Percentiles rank a stretch among this genome's conserved stretches.
These are phyloP conservation scores for Pythium folliculosum DNA, from an alignment of 352 stramenopile species.

Conservation along the genomic window DNA sequence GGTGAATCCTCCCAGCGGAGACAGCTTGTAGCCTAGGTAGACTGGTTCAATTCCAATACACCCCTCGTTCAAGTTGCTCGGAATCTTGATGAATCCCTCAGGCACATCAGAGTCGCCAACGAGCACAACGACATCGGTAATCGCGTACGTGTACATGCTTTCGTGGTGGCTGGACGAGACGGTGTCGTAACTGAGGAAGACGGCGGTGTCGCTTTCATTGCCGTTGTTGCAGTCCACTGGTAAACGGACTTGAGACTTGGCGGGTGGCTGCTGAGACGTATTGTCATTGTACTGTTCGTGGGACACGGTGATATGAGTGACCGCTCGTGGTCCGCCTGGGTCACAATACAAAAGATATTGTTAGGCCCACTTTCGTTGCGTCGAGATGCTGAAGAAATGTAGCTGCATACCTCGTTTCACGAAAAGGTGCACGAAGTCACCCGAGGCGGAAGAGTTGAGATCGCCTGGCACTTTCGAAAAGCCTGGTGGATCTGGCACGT, in stretches of 20 bases:
- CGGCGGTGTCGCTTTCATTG: slow-evolving; percentile 24
- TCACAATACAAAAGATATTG: background rate
- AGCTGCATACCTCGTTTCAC: slow-evolving; percentile 53
- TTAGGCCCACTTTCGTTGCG: background rate
- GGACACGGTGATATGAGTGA: slow-evolving; percentile 10
- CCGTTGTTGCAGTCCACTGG: slow-evolving; percentile 38
- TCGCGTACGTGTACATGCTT: slow-evolving; percentile 42
- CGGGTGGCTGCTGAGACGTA: background rate
- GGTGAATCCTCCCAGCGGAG: slow-evolving; percentile 57
- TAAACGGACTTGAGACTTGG: slow-evolving; percentile 5
- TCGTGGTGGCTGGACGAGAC: slow-evolving; percentile 28
- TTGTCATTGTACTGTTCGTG: slow-evolving; percentile 15
- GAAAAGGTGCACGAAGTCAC: slow-evolving; percentile 74
- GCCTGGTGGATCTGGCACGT: slow-evolving; percentile 49
- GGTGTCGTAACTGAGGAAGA: slow-evolving; percentile 39
- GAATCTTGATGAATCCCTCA: slow-evolving; percentile 50
- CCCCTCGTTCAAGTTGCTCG: slow-evolving; percentile 56
- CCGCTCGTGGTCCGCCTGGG: background rate
- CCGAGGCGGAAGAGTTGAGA: slow-evolving; percentile 63
- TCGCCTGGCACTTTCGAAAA: slow-evolving; percentile 58
- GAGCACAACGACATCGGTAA: slow-evolving; percentile 62
- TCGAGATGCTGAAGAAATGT: background rate
- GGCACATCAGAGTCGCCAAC: slow-evolving; percentile 34
- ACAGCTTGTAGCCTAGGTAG: slow-evolving; percentile 59
- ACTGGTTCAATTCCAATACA: slow-evolving; percentile 31